Evolutionary conservation across 2,329 filamentous ascomycete species (phyloP), one percentile per base, ranked within the genome.

Genomic region (Neocucurbitaria cava): DNA sequence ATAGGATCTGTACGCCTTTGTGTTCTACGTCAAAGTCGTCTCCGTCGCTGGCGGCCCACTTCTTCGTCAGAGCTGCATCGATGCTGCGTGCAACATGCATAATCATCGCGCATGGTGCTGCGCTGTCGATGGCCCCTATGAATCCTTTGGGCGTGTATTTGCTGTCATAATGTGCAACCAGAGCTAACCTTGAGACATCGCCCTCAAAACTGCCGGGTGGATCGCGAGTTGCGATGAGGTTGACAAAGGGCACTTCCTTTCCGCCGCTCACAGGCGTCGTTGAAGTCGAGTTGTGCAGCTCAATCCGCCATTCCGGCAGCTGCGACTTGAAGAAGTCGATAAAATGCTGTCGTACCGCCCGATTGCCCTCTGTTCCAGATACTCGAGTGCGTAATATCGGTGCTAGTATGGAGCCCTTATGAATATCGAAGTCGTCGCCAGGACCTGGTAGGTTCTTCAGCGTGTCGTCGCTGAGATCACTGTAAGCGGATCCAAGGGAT

Each of bases 161-260:
- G 74, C 89, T 95, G 71, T 99, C 95, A 75, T 96, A 98, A 75
- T 99, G 95, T 21, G 95, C 95, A 13, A 94, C 95, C 56, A 99
- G 82, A 5, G 92, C 93, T 72, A 99, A 78, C 46, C 93, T 83
- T 26, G 88, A 87, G 3, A 96, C 90, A 61, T 97, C 89, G 1
- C 93, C 94, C 0, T 79, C 74, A 2, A 81, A 76, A 1, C 87
- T 81, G 84, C 91, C 93, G 1, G 95, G 95, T 43, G 95, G 95
- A 76, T 98, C 94, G 48, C 94, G 87, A n/a, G 88, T 89, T 53
- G 94, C 88, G 60, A 98, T 90, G 54, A 99, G 80, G 72, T 97
- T 99, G 51, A 86, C 81, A 75, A 99, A 99, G 0, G 92, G 91
- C 0, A 98, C 81, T 7, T 91, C 82, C 52, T 83, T 83, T 48